These are phyloP conservation scores for Epicoccum nigrum DNA, from an alignment of 2,329 filamentous ascomycete genomes.

Conservation along the genomic window DNA sequence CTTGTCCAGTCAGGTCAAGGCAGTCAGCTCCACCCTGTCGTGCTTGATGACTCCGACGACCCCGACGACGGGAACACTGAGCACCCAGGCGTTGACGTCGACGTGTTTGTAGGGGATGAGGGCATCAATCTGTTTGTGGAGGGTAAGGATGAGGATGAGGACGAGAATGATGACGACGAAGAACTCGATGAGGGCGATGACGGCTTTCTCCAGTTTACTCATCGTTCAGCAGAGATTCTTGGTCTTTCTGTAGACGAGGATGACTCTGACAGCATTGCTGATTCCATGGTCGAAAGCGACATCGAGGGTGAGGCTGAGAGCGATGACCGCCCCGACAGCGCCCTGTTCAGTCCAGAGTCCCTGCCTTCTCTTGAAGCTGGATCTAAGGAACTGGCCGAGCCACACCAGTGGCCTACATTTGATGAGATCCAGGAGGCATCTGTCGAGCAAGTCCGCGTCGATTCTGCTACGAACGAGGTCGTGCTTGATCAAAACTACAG, in stretches of 20 bases:
- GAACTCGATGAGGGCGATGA: not conserved
- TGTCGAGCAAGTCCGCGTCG: not conserved
- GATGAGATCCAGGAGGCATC: not conserved
- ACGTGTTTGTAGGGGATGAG: slow-evolving; percentile 6
- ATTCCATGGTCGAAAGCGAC: not conserved
- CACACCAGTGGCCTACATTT: not conserved
- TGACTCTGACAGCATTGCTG: not conserved
- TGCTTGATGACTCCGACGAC: slow-evolving; percentile 38
- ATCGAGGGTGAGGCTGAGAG: slow-evolving; percentile 8
- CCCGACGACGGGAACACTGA: slow-evolving; percentile 16
- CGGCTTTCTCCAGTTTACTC: no score
- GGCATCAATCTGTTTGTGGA: no score
- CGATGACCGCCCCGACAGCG: not conserved
- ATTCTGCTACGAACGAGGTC: no score
- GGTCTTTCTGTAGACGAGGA: slow-evolving; percentile 1
- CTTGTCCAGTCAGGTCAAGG: slow-evolving; percentile 21
- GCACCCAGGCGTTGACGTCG: not conserved
- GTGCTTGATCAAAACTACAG: no score
- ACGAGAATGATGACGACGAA: not conserved
- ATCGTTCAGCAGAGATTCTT: no score
- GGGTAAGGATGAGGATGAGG: not conserved
- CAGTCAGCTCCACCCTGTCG: slow-evolving; percentile 37
- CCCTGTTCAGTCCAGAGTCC: not conserved
- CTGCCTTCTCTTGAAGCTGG: not conserved
- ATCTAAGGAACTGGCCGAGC: not conserved